Evolutionary conservation across 2,329 filamentous ascomycete genomes (phyloP).

Genomic region (Mycosphaerella sp.): DNA sequence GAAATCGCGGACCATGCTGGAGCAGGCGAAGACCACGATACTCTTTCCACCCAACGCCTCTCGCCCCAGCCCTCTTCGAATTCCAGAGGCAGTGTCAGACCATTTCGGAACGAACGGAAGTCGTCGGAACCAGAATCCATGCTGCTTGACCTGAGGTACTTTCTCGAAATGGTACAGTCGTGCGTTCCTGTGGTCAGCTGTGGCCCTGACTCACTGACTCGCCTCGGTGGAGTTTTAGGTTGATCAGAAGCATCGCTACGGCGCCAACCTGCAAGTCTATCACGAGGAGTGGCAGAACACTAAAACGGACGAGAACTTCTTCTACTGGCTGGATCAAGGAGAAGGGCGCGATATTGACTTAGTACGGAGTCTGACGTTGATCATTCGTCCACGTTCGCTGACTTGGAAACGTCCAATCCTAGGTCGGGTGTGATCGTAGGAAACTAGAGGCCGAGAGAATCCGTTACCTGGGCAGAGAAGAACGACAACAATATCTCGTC

Average conservation of each 20-base stretch:
- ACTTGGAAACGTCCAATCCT: neutral
- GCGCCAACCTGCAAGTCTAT: conserved; percentile 71
- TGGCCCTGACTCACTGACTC: neutral
- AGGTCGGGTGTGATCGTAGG: neutral
- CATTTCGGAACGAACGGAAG: conserved; percentile 34
- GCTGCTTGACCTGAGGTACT: conserved; percentile 79
- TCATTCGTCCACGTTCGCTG: neutral
- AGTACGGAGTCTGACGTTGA: conserved; percentile 19
- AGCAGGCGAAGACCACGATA: conserved; percentile 40
- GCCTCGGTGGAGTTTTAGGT: conserved; percentile 6
- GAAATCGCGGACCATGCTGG: conserved; percentile 67
- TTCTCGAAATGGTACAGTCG: conserved; percentile 60
- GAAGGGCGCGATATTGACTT: conserved; percentile 65
- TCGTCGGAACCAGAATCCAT: conserved; percentile 50
- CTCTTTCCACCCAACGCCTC: conserved; percentile 24
- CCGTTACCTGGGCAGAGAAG: conserved; percentile 76
- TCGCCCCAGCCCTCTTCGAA: conserved; percentile 39
- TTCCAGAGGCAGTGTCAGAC: conserved; percentile 41
- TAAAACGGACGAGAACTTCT: conserved; percentile 76
- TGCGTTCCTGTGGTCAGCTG: neutral
- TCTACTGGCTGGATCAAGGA: conserved; percentile 80
- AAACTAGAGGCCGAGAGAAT: conserved; percentile 71
- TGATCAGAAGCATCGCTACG: conserved; percentile 71
- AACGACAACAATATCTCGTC: conserved; percentile 74
- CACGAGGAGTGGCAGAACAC: conserved; percentile 75